Percentiles rank a stretch among this genome's conserved stretches.
Evolutionary conservation across 2,329 filamentous ascomycete species (phyloP).

Genomic region (Phaeosphaeriaceae sp.): DNA sequence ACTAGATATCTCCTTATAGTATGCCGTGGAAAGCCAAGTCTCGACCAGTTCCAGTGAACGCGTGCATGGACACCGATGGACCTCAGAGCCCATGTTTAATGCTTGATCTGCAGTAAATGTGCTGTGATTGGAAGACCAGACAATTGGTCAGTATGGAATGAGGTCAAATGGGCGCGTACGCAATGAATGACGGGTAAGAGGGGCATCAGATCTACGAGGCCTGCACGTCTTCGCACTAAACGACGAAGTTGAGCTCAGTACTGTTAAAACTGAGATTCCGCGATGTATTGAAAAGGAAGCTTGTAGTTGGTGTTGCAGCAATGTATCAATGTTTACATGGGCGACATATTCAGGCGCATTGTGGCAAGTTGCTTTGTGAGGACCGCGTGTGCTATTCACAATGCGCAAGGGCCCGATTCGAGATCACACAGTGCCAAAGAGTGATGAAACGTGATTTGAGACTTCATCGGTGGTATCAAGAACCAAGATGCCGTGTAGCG

Average conservation of each 20-base stretch:
- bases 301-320: too few species aligned
- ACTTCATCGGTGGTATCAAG: not conserved
- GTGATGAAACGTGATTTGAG: too few species aligned
- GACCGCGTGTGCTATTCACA: too few species aligned
- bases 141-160: not conserved
- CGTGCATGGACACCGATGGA: not conserved
- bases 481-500: not conserved
- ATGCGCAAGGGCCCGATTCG: too few species aligned
- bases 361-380: too few species aligned
- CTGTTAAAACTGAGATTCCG: too few species aligned
- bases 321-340: too few species aligned
- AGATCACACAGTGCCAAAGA: too few species aligned
- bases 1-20: not conserved
- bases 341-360: too few species aligned
- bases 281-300: too few species aligned
- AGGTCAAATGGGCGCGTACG: not conserved
- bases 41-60: not conserved
- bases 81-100: not conserved
- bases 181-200: not conserved
- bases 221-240: not conserved
- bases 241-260: too few species aligned
- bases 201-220: not conserved
- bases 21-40: not conserved
- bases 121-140: not conserved
- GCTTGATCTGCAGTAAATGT: not conserved